A percentile compares a stretch with the other conserved stretches of the same genome.
Evolutionary conservation across 495 filamentous ascomycete genomes (phyloP).

Genomic region (Penicillium roqueforti): DNA sequence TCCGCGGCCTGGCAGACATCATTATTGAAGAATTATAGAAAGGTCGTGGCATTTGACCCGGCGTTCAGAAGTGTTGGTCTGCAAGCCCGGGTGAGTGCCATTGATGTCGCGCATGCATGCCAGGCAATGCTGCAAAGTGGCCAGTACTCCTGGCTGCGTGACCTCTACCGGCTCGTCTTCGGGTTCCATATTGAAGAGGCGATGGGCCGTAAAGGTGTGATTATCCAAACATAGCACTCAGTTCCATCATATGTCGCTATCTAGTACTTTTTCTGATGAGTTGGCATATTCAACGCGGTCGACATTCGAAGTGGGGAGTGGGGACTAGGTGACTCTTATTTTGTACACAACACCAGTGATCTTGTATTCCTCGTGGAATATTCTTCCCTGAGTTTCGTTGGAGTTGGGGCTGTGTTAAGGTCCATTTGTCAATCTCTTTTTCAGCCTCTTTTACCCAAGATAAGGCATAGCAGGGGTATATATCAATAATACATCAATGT

Average conservation of each 20-base stretch:
- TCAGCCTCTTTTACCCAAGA: not conserved
- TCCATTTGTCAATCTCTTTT: not conserved
- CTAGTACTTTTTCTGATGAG: not conserved
- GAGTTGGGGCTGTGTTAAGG: not conserved
- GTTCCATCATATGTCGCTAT: not conserved
- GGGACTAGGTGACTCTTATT: not conserved
- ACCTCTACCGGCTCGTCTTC: conserved; percentile 80
- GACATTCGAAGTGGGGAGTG: not conserved
- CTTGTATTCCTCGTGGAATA: not conserved
- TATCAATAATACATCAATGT: no score
- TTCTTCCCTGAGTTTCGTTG: not conserved
- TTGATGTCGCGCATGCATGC: conserved; percentile 72
- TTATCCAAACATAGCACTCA: conserved; percentile 40
- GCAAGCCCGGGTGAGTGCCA: conserved; percentile 55
- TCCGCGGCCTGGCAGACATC: conserved; percentile 61
- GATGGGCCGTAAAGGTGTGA: conserved; percentile 48
- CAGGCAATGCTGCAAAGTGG: conserved; percentile 64
- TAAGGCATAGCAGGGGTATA: no score
- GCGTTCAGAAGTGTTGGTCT: conserved; percentile 57
- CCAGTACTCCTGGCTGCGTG: conserved; percentile 68
- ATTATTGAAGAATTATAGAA: conserved; percentile 72
- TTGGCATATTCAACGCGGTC: not conserved
- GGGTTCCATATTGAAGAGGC: conserved; percentile 77
- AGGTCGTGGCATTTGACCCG: conserved; percentile 64
- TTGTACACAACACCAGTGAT: not conserved